phyloP scores from a whole-genome alignment of 2,329 filamentous ascomycete genomes.

The Xylaria sp. region DNA sequence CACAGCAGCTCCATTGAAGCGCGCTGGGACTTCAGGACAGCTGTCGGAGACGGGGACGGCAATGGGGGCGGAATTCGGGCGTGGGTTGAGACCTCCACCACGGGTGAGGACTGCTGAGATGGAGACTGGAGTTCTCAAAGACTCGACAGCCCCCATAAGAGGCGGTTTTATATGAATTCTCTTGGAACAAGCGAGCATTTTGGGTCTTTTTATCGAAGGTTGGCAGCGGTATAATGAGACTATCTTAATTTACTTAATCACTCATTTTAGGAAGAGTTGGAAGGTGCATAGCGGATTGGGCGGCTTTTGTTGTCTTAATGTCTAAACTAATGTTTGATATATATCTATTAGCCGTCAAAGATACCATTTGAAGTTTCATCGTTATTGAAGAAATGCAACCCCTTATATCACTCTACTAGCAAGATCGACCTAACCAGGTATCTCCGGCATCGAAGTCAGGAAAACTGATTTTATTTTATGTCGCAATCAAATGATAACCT shows the following conservation, averaged over 20 bases:
- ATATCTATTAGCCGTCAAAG: conserved; percentile 25
- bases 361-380: conserved; percentile 37
- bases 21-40: conserved; percentile 24
- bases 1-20: conserved; percentile 21
- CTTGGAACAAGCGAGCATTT: background rate
- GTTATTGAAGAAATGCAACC: background rate
- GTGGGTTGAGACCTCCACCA: conserved; percentile 30
- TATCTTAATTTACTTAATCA: conserved; percentile 2
- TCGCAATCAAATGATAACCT: background rate
- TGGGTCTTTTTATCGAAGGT: background rate
- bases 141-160: background rate
- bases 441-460: background rate
- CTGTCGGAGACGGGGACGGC: background rate
- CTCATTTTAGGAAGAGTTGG: conserved; percentile 9
- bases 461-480: background rate
- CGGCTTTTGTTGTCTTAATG: conserved; percentile 32
- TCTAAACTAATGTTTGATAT: conserved; percentile 32
- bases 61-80: conserved; percentile 15
- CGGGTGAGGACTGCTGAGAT: conserved; percentile 20
- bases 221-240: background rate
- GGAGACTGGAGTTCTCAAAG: background rate
- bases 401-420: background rate
- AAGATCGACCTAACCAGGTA: background rate
- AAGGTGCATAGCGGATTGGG: conserved; percentile 21
- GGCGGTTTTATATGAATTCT: conserved; percentile 23